Evolutionary conservation across 768 basidiomycete species (phyloP), one percentile per base, ranked within the genome.

Genomic region (Lentinula boryana): DNA sequence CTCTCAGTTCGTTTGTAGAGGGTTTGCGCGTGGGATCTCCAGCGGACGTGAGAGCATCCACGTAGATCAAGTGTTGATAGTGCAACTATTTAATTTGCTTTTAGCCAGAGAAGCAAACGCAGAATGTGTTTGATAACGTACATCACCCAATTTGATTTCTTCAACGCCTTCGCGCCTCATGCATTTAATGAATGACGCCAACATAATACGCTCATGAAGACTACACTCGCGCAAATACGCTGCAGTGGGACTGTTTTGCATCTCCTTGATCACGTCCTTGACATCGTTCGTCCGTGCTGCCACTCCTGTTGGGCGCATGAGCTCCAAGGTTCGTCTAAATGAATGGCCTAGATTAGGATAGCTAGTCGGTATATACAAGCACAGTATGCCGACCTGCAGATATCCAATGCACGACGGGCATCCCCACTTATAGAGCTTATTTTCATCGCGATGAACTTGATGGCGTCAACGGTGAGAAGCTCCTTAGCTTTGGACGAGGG

Each of bases 231-330:
- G 82, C 27, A 98, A 73, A 68, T 88, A 97, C 13, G 87, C 86
- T 4, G 92, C 89, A 0, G 88, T 93, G 2, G 95, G 95, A 65
- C 90, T 95, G 65, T 91, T 93, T 68, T 95, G 93, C 88, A 96
- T 90, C 43, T 83, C 84, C 65, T 84, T 83, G 57, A 94, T 85
- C 8, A 96, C 93, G 54, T 85, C 82, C 66, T 80, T 84, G 65
- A 96, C 86, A 60, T 96, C 91, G 18, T 80, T 81, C 0, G 83
- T 83, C 23, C 81, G 78, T 12, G 89, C 93, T 0, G 84, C 76
- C 63, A 74, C 72, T 57, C 74, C 72, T 1, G 73, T 72, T 33
- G 77, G 69, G 62, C 83, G 81, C 5, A 88, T 86, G 16, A 92
- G 82, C 70, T 96, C 95, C 5, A 95, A 91, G 0, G 91, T 87